phyloP scores from a whole-genome alignment of 352 stramenopile species.

The Phytophthora citrophthora region DNA sequence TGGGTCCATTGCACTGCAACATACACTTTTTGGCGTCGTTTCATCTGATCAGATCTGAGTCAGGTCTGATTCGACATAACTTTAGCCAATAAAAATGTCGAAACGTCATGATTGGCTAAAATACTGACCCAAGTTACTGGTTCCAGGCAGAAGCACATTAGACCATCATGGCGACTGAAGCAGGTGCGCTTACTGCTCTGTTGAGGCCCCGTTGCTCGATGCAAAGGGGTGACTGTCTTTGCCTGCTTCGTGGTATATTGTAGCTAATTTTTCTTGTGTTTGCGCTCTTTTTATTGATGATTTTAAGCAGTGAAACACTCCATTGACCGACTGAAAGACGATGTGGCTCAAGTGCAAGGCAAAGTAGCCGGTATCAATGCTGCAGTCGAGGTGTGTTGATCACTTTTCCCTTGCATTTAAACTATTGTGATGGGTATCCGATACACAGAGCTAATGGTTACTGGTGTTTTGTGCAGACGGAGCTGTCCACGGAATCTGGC shows the following conservation, averaged over 20 bases:
- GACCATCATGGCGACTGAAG: conserved; percentile 36
- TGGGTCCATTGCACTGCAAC: conserved; percentile 50
- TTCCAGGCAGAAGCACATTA: conserved; percentile 10
- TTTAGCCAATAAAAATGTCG: conserved; percentile 39
- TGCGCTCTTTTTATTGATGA: conserved; percentile 14
- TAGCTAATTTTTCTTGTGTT: conserved; percentile 10
- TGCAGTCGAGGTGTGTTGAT: conserved; percentile 47
- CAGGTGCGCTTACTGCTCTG: conserved; percentile 39
- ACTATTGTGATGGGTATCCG: not conserved
- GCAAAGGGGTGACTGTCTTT: conserved; percentile 1
- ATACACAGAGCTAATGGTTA: not conserved
- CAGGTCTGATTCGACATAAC: not conserved
- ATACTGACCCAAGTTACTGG: conserved; percentile 1
- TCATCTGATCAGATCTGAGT: conserved; percentile 11
- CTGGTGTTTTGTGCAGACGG: conserved; percentile 40
- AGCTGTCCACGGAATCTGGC: conserved; percentile 64
- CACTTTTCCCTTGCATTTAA: not conserved
- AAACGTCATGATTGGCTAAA: conserved; percentile 2
- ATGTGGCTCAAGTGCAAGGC: conserved; percentile 58
- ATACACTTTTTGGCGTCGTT: conserved; percentile 20
- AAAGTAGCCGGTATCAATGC: conserved; percentile 58
- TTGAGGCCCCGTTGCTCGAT: not conserved
- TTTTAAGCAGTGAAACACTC: conserved; percentile 42
- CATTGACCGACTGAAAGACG: conserved; percentile 62
- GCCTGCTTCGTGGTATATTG: not conserved